phyloP scores from a whole-genome alignment of 2,329 filamentous ascomycete genomes.

The Metarhizium sp. region DNA sequence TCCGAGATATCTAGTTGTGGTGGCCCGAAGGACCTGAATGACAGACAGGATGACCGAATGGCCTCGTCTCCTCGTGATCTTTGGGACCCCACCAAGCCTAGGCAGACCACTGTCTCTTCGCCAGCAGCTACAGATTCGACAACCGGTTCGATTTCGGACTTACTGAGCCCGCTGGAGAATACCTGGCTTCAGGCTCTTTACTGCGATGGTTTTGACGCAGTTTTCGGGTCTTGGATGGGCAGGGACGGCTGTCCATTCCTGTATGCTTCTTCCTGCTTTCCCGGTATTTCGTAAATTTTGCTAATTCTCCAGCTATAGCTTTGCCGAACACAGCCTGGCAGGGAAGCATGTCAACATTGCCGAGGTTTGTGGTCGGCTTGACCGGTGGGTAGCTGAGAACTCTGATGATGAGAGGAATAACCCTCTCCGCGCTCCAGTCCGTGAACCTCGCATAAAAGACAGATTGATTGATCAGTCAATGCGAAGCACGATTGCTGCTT shows the following conservation, averaged over 20 bases:
- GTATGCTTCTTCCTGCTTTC: conserved; percentile 15
- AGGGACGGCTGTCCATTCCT: conserved; percentile 31
- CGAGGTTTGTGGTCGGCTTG: conserved; percentile 20
- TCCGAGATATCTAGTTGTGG: neutral
- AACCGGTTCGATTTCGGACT: neutral
- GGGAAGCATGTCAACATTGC: conserved; percentile 22
- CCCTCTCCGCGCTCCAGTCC: conserved; percentile 7
- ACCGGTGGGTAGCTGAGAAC: conserved; percentile 23
- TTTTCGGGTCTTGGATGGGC: conserved; percentile 33
- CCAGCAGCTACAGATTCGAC: conserved; percentile 4
- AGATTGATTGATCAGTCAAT: conserved; percentile 16
- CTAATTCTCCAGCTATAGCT: conserved; percentile 7
- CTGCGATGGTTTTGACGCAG: conserved; percentile 25
- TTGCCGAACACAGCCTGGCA: conserved; percentile 14
- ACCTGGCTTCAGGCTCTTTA: conserved; percentile 22
- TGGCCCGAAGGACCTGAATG: neutral
- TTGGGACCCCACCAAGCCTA: neutral
- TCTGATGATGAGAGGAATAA: conserved; percentile 2
- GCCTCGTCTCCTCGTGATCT: neutral
- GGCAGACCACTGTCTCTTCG: neutral
- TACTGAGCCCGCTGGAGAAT: conserved; percentile 7
- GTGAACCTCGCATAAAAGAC: conserved; percentile 6
- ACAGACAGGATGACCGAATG: neutral
- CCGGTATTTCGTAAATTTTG: neutral
- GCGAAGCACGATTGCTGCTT: conserved; percentile 17